Evolutionary conservation across 2,329 filamentous ascomycete genomes (phyloP), one percentile per base, ranked within the genome.

Genomic region (Fusarium humuli): DNA sequence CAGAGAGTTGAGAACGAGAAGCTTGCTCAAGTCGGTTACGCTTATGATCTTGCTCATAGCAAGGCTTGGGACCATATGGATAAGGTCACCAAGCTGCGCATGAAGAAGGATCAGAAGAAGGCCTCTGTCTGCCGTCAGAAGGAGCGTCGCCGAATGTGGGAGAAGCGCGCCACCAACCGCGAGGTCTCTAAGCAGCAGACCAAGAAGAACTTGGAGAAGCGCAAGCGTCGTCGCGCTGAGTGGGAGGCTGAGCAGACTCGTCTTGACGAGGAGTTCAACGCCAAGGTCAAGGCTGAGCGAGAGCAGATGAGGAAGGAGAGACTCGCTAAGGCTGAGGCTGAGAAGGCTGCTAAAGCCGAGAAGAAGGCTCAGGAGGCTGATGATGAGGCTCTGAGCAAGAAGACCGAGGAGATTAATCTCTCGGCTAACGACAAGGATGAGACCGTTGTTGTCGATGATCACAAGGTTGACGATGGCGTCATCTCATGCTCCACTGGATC

Each of bases 1-100:
- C 72, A 77, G 3, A 83, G 86, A 14, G 57, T 70, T 1, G 83
- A 87, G 65, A 88, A 89, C 50, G 86, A 88, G 46, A 90, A 90
- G 77, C 80, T 90, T 4, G 83, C 86, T 2, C 84, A 87, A 41
- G 85, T 89, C 8, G 88, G 87, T 4, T 82, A 84, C 41, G 84
- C 87, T 0, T 90, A 90, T 63, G 87, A 90, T 70, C 73, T 89
- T 8, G 88, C 88, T 0, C 88, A 90, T 71, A 85, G 82, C 78
- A 89, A 89, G 76, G 87, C 85, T 3, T 82, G 83, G 50, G 79
- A 81, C 1, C 84, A 87, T 32, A 73, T 87, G 69, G 81, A 86
- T 57, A 83, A 84, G 67, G 83, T 86, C 3, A 78, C 81, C 23
- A 83, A 84, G 66, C 81, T 86, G 25, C 78, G 84, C 25, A 83